phyloP scores from a whole-genome alignment of 495 filamentous ascomycete genomes.

The Xylaria scruposa region DNA sequence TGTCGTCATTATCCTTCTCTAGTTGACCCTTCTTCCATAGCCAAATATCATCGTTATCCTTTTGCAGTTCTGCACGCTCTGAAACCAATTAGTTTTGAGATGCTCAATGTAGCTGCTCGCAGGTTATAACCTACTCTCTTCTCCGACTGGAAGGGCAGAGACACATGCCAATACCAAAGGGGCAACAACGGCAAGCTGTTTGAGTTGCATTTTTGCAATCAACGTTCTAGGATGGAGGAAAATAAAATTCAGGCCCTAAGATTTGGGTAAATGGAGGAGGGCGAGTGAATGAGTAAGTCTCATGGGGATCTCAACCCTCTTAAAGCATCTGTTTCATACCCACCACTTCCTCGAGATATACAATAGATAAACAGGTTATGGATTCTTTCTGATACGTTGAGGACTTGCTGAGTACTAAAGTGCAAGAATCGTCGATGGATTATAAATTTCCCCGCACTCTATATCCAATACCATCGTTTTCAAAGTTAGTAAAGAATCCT shows the following conservation, averaged over 20 bases:
- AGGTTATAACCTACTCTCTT: conserved; percentile 1
- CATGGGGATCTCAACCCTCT: not conserved
- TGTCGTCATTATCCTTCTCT: conserved; percentile 33
- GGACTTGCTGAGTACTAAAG: not conserved
- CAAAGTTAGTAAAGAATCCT: not conserved
- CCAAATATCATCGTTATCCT: conserved; percentile 44
- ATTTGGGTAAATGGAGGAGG: not conserved
- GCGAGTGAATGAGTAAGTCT: not conserved
- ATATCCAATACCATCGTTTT: conserved; percentile 9
- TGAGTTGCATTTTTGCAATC: conserved; percentile 14
- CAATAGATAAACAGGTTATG: not conserved
- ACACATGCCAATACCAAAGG: conserved; percentile 13
- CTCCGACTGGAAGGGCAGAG: conserved; percentile 17
- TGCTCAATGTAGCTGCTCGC: not conserved
- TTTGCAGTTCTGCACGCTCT: conserved; percentile 14
- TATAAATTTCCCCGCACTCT: conserved; percentile 6
- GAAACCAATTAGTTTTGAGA: not conserved
- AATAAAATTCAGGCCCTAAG: not conserved
- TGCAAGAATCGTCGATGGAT: not conserved
- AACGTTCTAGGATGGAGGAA: not conserved
- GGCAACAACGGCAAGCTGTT: conserved; percentile 11
- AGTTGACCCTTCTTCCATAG: conserved; percentile 29
- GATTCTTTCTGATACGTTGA: not conserved
- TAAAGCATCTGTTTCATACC: not conserved
- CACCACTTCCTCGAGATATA: not conserved